Base-by-base conservation (phyloP, 1,284 basidiomycete genomes). In the Papiliotrema terrestris region DNA sequence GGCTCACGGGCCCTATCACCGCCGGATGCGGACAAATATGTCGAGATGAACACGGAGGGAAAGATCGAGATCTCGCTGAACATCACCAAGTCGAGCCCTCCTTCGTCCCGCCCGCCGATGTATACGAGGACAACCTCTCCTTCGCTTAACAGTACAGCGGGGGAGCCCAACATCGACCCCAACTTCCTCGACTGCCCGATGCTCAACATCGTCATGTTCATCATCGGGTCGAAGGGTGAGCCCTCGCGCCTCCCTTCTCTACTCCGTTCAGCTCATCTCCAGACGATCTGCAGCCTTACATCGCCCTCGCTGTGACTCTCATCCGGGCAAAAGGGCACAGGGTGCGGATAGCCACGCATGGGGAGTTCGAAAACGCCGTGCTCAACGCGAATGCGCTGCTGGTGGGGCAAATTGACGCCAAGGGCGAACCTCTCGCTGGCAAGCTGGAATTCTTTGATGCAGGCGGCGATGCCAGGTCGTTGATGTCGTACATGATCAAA, bases 281-380 rank as follows among this genome's bases (percentile, higher is more conserved):
- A 82, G 85, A 84, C 29, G 85, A 86, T 61, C 84, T 88, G 0
- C 85, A 86, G 66, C 85, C 85, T 0, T 87, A 84, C 65, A 73
- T 87, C 38, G 83, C 85, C 2, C 76, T 87, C 0, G 84, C 82
- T 8, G 77, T 82, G 57, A 72, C 75, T 15, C 75, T 88, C 2
- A 65, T 79, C 70, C 77, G 37, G 76, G 82, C 52, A 0, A 52
- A 60, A 22, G 83, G 83, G 0, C 85, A 88, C 69, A 78, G 81
- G 11, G 80, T 87, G 35, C 79, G 85, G 2, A 81, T 87, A 41
- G 85, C 83, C 0, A 83, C 84, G 0, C 86, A 87, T 62, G 79
- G 78, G 52, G 82, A 81, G 1, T 86, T 86, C 65, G 72, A 77
- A 11, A 60, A 73, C 8, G 83, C 85, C 66, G 82, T 86, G 8